These are phyloP conservation scores for Neurospora terricola DNA, from an alignment of 495 filamentous ascomycete species.

Conservation along the genomic window DNA sequence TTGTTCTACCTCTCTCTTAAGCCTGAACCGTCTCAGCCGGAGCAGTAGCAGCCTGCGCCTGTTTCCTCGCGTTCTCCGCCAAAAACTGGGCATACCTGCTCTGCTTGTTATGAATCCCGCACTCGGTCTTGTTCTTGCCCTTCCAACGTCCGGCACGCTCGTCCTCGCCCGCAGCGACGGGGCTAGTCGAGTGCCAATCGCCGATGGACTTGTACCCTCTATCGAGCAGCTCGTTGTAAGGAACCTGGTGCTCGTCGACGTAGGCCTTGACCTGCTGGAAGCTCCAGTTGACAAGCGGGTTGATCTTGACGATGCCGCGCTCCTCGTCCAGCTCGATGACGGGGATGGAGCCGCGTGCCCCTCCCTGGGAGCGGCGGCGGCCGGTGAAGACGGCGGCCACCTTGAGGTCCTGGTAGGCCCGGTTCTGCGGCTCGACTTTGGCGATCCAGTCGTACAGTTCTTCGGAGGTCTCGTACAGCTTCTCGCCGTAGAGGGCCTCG, in stretches of 20 bases:
- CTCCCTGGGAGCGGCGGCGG: constrained; percentile 84
- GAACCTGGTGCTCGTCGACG: constrained; percentile 73
- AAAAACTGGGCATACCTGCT: constrained; percentile 85
- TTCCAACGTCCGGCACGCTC: constrained; percentile 98
- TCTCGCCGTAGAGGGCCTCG: constrained; percentile 66
- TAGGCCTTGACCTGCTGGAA: constrained; percentile 86
- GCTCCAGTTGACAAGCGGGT: constrained; percentile 94
- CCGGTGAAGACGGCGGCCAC: constrained; percentile 94
- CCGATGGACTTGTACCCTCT: constrained; percentile 92
- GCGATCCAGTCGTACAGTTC: constrained; percentile 93
- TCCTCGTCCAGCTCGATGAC: constrained; percentile 90
- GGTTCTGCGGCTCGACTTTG: constrained; percentile 93
- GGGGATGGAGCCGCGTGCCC: constrained; percentile 77
- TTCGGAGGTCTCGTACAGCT: constrained; percentile 75
- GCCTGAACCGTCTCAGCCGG: not conserved
- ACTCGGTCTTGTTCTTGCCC: constrained; percentile 89
- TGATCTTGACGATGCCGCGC: constrained; percentile 85
- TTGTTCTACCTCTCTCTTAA: not conserved
- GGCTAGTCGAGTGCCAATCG: constrained; percentile 94
- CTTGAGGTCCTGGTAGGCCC: constrained; percentile 78
- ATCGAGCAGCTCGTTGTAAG: constrained; percentile 88
- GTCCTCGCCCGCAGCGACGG: constrained; percentile 82
- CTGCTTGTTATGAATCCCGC: constrained; percentile 94
- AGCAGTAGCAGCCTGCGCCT: constrained; percentile 2
- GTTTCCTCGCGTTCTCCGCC: constrained; percentile 60